Base-by-base conservation (phyloP, 2,329 filamentous ascomycete genomes). In the Onygenales sp. region DNA sequence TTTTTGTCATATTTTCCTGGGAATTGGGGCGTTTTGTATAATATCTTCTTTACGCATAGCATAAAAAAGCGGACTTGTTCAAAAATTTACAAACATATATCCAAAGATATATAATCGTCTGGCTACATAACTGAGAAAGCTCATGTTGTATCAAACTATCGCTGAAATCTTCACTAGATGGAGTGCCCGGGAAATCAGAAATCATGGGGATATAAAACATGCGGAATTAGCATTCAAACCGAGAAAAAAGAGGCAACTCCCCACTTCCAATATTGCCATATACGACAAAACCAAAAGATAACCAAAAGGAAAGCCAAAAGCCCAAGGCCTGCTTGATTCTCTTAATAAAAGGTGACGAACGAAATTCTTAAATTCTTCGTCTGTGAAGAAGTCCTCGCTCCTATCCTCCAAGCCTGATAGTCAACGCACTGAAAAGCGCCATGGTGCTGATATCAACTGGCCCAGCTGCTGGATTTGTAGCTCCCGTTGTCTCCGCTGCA, bases 371-470 rank as follows among this genome's bases (percentile, higher is more conserved):
- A 6, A 44, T 14, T 44, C 35, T 21, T 32, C 38, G 7, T 14
- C 13, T 50, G 8, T 43, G 43, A 11, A 50, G 1, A 32, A 6
- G 33, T 33, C 5, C 3, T 43, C 27, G 38, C n/a, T 33, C 27
- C 27, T 39, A 50, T 13, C 39, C 52, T 21, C 52, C 52, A 46
- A 54, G 39, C 32, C 38, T 49, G 27, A 54, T 21, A 14, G 52
- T 54, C 35, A 54, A 33, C 27, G 46, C 52, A 21, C 52, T 54
- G 39, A 50, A 32, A 17, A 54, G 39, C 3, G 38, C 11, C 21
- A 53, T 33, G 8, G 51, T 42, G 38, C 27, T 43, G 44, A 46
- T 43, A 33, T 53, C 51, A 47, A 53, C 27, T 8, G 42, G 17
- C 35, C 17, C 46, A 6, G 33, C 46, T 8, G 35, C 46, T 9